phyloP scores from a whole-genome alignment of 176 grass and related monocot species.

The Phyllostachys edulis region DNA sequence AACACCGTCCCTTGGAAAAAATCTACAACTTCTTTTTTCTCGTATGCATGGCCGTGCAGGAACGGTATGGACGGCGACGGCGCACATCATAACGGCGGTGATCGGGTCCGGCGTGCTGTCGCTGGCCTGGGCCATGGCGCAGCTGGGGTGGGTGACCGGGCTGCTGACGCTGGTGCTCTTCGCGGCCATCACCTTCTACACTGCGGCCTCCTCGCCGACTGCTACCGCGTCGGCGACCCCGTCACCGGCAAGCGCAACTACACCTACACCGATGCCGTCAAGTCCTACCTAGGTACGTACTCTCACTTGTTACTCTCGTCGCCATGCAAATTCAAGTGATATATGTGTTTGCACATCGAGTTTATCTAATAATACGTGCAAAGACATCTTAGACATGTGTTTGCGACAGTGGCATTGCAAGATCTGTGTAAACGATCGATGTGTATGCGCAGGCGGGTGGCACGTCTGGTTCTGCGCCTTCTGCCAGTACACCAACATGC shows the following conservation, averaged over 20 bases:
- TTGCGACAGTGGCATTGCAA: no score
- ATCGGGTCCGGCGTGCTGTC: slow-evolving; percentile 92
- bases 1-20: background rate
- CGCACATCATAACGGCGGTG: slow-evolving; percentile 88
- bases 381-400: no score
- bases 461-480: slow-evolving; percentile 65
- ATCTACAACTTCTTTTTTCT: background rate
- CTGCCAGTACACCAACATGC: slow-evolving; percentile 84
- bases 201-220: slow-evolving; percentile 70
- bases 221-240: slow-evolving; percentile 69
- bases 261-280: slow-evolving; percentile 73
- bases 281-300: slow-evolving; percentile 56
- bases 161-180: slow-evolving; percentile 52
- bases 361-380: no score
- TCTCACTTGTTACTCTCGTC: background rate
- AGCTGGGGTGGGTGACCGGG: slow-evolving; percentile 78
- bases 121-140: slow-evolving; percentile 77
- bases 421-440: background rate
- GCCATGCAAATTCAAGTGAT: background rate
- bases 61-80: slow-evolving; percentile 72
- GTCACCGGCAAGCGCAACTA: slow-evolving; percentile 64
- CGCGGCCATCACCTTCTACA: slow-evolving; percentile 77
- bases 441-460: slow-evolving; percentile 44
- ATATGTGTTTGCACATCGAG: no score
- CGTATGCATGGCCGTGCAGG: slow-evolving; percentile 9